These are phyloP conservation scores for Boletus vermiculosoides DNA, from an alignment of 768 basidiomycete species.

Conservation along the genomic window DNA sequence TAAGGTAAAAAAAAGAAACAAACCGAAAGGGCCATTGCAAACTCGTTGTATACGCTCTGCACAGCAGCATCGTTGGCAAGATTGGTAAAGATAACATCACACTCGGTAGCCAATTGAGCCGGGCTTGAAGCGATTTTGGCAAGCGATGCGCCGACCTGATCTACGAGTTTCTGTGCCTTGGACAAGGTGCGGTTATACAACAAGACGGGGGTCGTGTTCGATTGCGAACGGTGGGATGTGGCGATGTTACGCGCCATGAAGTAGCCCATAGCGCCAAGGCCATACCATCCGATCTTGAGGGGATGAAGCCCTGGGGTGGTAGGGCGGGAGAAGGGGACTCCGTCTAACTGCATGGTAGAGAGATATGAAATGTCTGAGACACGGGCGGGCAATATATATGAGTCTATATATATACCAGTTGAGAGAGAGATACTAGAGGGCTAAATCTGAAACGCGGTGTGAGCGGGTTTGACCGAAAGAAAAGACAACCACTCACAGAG, in stretches of 20 bases:
- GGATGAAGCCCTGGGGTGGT: conserved; percentile 44
- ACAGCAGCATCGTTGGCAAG: conserved; percentile 73
- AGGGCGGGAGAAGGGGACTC: conserved; percentile 59
- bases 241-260: conserved; percentile 82
- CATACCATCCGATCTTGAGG: conserved; percentile 44
- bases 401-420: not conserved
- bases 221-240: conserved; percentile 41
- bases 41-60: conserved; percentile 56
- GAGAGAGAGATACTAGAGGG: not conserved
- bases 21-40: conserved; percentile 61
- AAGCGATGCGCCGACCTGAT: conserved; percentile 53
- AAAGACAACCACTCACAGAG: not conserved
- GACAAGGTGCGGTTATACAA: conserved; percentile 74
- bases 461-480: not conserved
- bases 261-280: conserved; percentile 68
- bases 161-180: conserved; percentile 56
- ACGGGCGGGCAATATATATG: conserved; percentile 2
- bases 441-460: not conserved
- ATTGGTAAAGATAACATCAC: conserved; percentile 76
- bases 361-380: conserved; percentile 6
- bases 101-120: conserved; percentile 59
- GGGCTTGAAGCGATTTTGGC: conserved; percentile 56
- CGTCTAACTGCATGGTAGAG: conserved; percentile 13
- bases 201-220: conserved; percentile 50
- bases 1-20: not conserved